Percentiles rank a stretch among this genome's conserved stretches.
Evolutionary conservation across 2,329 filamentous ascomycete genomes (phyloP).

Genomic region (Zymoseptoria tritici): DNA sequence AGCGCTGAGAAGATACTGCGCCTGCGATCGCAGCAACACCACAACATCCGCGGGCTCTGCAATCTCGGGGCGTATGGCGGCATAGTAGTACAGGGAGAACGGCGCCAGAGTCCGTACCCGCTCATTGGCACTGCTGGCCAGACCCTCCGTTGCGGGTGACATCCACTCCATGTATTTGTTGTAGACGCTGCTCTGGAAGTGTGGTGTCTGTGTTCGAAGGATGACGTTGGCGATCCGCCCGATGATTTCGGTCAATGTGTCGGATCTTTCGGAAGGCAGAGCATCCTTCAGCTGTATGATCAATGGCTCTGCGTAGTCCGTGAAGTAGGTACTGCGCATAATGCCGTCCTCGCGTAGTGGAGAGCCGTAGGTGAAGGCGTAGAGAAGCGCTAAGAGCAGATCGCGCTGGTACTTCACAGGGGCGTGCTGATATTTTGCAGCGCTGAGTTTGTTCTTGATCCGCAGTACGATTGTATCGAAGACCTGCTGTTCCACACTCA

Average conservation of each 20-base stretch:
- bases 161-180: conserved; percentile 25
- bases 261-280: conserved; percentile 35
- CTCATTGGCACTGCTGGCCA: conserved; percentile 3
- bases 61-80: conserved; percentile 25
- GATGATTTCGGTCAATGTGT: conserved; percentile 50
- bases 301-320: conserved; percentile 40
- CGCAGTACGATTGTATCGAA: conserved; percentile 57
- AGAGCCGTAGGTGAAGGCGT: conserved; percentile 49
- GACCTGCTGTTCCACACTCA: conserved; percentile 54
- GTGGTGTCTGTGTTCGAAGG: conserved; percentile 45
- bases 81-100: conserved; percentile 28
- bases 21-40: conserved; percentile 18
- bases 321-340: conserved; percentile 36
- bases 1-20: conserved; percentile 13
- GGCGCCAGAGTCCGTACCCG: conserved; percentile 14
- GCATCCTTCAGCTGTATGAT: conserved; percentile 32
- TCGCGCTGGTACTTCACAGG: conserved; percentile 50
- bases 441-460: conserved; percentile 55
- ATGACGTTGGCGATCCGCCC: conserved; percentile 55
- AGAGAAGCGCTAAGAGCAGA: conserved; percentile 54
- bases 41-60: conserved; percentile 23
- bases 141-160: conserved; percentile 15
- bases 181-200: conserved; percentile 35
- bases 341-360: conserved; percentile 35
- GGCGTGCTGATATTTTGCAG: conserved; percentile 47